Conservation (phyloP, 2,329 filamentous ascomycete genomes). For the Scorias spongiosa region DNA sequence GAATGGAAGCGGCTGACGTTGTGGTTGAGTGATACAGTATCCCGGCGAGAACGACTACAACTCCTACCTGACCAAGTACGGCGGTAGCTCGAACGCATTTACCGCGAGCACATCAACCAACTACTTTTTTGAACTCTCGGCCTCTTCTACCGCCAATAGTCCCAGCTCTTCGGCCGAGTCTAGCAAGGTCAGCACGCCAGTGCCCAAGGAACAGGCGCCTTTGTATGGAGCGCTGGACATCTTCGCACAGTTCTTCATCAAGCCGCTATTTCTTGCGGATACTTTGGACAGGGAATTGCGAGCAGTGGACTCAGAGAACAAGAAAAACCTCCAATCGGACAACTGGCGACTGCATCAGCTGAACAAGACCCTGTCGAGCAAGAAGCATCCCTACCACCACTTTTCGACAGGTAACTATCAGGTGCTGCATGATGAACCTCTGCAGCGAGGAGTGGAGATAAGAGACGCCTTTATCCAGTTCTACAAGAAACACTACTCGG, state of each 20-base stretch:
- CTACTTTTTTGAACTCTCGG: conserved; percentile 92
- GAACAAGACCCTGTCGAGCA: conserved; percentile 76
- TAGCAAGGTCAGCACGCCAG: conserved; percentile 22
- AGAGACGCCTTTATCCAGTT: conserved; percentile 87
- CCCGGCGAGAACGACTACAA: conserved; percentile 92
- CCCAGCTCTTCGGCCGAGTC: conserved; percentile 20
- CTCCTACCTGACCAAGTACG: conserved; percentile 78
- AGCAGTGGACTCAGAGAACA: conserved; percentile 90
- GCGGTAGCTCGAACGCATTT: conserved; percentile 87
- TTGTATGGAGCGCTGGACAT: conserved; percentile 74
- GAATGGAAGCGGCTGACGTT: neutral
- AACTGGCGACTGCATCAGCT: conserved; percentile 77
- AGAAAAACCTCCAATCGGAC: conserved; percentile 91
- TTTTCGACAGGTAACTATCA: conserved; percentile 85
- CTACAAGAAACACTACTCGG: conserved; percentile 76
- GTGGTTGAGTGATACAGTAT: conserved; percentile 39
- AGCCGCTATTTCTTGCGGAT: conserved; percentile 69
- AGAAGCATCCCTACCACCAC: conserved; percentile 74
- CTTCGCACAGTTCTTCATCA: conserved; percentile 87
- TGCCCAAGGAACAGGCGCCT: conserved; percentile 35
- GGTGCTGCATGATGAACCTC: conserved; percentile 68
- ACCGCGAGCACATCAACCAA: conserved; percentile 89
- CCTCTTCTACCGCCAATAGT: conserved; percentile 49
- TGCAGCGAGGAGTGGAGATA: conserved; percentile 67
- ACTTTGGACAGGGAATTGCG: conserved; percentile 75